Percentiles rank a stretch among this genome's conserved stretches.
Evolutionary conservation across 2,329 filamentous ascomycete species (phyloP).

Genomic region (Teratosphaeria pseudoeucalypti): DNA sequence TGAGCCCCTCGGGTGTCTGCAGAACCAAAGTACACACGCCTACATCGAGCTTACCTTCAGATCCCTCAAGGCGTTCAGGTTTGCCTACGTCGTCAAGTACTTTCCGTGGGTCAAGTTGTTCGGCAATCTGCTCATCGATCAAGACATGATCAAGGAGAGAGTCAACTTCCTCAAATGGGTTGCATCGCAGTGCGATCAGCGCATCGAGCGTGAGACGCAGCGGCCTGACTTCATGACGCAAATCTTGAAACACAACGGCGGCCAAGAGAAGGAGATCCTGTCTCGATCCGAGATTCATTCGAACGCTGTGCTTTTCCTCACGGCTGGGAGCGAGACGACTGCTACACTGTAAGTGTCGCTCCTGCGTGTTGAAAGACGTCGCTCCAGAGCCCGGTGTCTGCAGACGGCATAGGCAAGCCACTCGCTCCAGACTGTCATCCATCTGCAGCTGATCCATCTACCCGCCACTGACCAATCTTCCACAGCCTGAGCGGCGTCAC

Average conservation of each 20-base stretch:
- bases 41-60: slow-evolving; percentile 18
- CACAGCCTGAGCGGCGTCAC: slow-evolving; percentile 52
- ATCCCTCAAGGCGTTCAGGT: slow-evolving; percentile 17
- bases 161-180: slow-evolving; percentile 16
- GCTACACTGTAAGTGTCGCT: neutral
- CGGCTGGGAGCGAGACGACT: slow-evolving; percentile 48
- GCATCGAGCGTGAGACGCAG: slow-evolving; percentile 20
- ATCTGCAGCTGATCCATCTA: slow-evolving; percentile 52
- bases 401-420: neutral
- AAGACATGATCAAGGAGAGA: slow-evolving; percentile 10
- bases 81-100: slow-evolving; percentile 17
- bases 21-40: slow-evolving; percentile 15
- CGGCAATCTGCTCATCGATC: slow-evolving; percentile 12
- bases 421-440: slow-evolving; percentile 63
- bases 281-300: slow-evolving; percentile 23
- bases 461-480: neutral
- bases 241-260: slow-evolving; percentile 35
- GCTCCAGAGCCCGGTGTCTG: neutral
- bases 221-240: slow-evolving; percentile 39
- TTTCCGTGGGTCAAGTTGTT: slow-evolving; percentile 16
- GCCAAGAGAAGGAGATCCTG: slow-evolving; percentile 10
- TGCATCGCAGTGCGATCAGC: slow-evolving; percentile 15
- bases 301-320: slow-evolving; percentile 48
- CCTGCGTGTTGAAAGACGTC: neutral
- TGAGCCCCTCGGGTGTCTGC: slow-evolving; percentile 21